Evolutionary conservation across 2,329 filamentous ascomycete species (phyloP), one percentile per base, ranked within the genome.

Genomic region (Didymella keratinophila): DNA sequence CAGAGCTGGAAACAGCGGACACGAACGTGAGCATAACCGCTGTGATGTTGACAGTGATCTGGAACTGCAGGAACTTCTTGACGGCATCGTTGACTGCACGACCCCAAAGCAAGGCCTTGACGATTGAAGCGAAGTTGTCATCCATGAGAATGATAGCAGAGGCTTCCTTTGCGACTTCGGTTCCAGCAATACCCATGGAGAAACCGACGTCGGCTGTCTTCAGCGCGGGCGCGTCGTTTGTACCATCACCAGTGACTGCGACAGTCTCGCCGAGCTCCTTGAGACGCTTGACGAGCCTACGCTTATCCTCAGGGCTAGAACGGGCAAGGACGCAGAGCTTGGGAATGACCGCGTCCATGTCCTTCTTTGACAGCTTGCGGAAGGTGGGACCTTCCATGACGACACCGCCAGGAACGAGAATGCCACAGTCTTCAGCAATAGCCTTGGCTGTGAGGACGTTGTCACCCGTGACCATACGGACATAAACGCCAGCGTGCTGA

Each of bases 31-130:
- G 83, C 18, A 90, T 77, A 44, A 97, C 93, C 36, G 93, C 93
- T 3, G 93, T 97, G 64, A 97, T 88, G 82, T 97, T 97, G 79
- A 97, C 93, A 0, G 89, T 92, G 62, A 93, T 85, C 80, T 92
- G 89, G 21, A 88, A 88, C 82, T 83, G 54, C 46, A 79, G 54
- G 61, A 79, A 79, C 59, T 79, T 79, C 70, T 77, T 75, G 41
- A 78, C 77, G 36, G 77, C 77, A 41, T 79, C 77, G 59, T 79
- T 79, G 46, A 79, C 77, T 37, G 77, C 76, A 56, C 77, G 76
- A 49, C 91, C 91, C 91, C 91, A 94, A 67, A 90, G 89, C 66
- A 93, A 82, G 14, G 91, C 91, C 77, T 92, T 92, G 64, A 94
- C 89, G 61, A 93, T 94, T n/a, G 90, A 93, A 27, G 87, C 84